Conservation (phyloP, 139 green algal species). For the Chlamydomonas applanata region DNA sequence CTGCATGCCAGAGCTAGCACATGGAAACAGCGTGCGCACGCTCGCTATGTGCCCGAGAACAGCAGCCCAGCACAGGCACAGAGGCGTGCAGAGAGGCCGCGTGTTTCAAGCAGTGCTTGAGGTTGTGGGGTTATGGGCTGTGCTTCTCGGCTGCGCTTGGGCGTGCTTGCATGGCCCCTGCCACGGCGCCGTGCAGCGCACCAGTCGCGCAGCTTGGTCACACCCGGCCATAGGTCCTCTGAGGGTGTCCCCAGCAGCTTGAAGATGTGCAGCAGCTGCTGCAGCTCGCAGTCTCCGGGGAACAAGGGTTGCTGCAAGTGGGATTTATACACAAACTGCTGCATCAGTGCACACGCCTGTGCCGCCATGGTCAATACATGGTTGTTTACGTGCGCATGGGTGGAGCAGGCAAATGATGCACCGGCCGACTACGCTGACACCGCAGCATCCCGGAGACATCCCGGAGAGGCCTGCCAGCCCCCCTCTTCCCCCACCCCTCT, state of each 20-base stretch:
- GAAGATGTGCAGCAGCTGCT: constrained; percentile 93
- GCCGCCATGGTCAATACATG: no score
- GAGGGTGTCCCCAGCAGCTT: constrained; percentile 82
- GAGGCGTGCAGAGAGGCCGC: no score
- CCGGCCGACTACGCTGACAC: no score
- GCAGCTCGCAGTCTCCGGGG: constrained; percentile 84
- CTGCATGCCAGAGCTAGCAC: background rate
- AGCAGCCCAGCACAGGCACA: no score
- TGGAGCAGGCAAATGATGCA: no score
- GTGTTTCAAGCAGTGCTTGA: background rate
- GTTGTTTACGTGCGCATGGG: no score
- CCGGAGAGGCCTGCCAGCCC: no score
- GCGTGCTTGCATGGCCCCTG: background rate
- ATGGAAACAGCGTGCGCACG: background rate
- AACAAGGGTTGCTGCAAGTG: constrained; percentile 74
- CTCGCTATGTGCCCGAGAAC: no score
- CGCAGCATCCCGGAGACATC: no score
- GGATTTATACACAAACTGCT: no score
- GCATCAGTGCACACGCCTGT: no score
- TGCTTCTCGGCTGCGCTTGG: background rate
- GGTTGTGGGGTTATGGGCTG: background rate
- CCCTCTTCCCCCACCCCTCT: no score
- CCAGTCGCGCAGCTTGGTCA: constrained; percentile 63
- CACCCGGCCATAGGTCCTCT: constrained; percentile 71
- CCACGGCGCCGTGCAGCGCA: constrained; percentile 21